Base-by-base conservation (phyloP, 75 land plant species). In the Cupressus sempervirens region DNA sequence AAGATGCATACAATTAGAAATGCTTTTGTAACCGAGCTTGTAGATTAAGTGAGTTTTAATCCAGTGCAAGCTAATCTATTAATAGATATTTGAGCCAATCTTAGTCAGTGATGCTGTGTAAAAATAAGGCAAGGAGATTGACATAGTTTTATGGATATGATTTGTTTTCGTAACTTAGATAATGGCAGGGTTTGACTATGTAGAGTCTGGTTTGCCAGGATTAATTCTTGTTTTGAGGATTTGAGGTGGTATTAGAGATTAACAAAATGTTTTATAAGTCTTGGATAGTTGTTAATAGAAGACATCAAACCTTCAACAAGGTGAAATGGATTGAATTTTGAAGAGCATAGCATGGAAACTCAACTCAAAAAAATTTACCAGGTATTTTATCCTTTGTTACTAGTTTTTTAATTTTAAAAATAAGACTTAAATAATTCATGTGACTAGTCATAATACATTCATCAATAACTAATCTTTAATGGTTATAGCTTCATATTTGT, bases 301-400 rank as follows among this genome's bases (percentile, higher is more conserved):
- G 88, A 84, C 54, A 45, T 54, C 35, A 87, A 84, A 74, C 88
- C 70, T 41, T 83, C 65, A 54, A 45, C 14, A 20, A 7, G 34
- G 35, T 54, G 48, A 58, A 38, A 79, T 41, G 68, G 68, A 50
- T 82, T 32, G 23, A 30, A 38, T 30, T 82, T 18, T 10, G 83
- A 68, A 30, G 88, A 82, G 34, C 89, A 82, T 35, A 89, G 82
- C 14, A 79, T 91, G 89, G 93, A 91, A 81, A 81, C 73, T 88
- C 91, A 92, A 15, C 85, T 91, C 84, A 80, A 35, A 12, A 86
- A 86, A 48, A 84, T 83, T 23, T 91, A 92, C 46, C 79, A 91
- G 92, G 93, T 91, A 86, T 26, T 72, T 29, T 68, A 13, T 5
- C 10, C 35, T 16, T 48, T 72, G 76, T 20, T 83, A 45, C n/a